These are phyloP conservation scores for Pyrus hybrid DNA, from an alignment of 331 rosid genomes.

Conservation along the genomic window DNA sequence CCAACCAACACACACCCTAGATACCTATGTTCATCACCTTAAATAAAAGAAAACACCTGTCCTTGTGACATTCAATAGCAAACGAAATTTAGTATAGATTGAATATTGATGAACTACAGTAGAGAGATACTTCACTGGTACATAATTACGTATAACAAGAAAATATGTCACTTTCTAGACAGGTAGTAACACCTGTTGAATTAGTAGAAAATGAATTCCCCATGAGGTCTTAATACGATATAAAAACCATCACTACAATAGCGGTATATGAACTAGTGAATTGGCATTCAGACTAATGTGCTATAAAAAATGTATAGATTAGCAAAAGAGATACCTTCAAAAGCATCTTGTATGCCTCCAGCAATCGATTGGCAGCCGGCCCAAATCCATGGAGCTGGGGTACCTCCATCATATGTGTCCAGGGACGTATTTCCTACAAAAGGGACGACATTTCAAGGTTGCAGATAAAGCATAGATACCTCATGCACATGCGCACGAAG, in stretches of 20 bases:
- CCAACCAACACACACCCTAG: not conserved
- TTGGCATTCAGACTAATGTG: not conserved
- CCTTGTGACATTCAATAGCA: not conserved
- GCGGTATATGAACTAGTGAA: not conserved
- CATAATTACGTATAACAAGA: not conserved
- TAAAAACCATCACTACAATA: not conserved
- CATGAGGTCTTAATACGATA: not conserved
- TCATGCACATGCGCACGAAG: not conserved
- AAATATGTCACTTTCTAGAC: not conserved
- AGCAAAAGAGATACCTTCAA: conserved; percentile 51
- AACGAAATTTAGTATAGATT: not conserved
- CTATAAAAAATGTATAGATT: not conserved
- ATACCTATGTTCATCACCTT: not conserved
- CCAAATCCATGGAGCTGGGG: conserved; percentile 99
- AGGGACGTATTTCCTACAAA: conserved; percentile 88
- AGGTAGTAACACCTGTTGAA: not conserved
- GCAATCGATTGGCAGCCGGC: conserved; percentile 90
- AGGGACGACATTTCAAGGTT: not conserved
- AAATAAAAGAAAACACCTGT: not conserved
- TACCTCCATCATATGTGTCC: conserved; percentile 99
- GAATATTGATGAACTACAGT: not conserved
- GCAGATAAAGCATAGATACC: not conserved
- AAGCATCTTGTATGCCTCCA: conserved; percentile 96
- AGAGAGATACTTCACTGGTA: not conserved
- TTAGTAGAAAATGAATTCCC: not conserved